These are phyloP conservation scores for Yamadazyma siamensis DNA, from an alignment of 1,139 yeast species.

Conservation along the genomic window DNA sequence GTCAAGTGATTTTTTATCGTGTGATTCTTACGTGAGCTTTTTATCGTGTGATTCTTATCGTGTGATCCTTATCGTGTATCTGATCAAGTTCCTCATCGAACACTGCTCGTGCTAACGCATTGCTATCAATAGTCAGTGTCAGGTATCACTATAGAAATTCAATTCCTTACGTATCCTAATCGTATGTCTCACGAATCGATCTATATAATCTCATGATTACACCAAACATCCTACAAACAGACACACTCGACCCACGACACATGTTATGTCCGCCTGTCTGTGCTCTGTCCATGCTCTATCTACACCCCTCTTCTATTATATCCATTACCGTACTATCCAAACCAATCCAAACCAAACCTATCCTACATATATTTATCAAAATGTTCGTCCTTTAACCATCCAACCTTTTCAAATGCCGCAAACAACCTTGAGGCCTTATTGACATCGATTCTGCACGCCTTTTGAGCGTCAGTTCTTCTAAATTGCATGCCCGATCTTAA, in stretches of 20 bases:
- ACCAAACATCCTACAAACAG: no score
- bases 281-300: background rate
- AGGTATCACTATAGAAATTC: no score
- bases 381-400: slow-evolving; percentile 84
- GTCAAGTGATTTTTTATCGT: no score
- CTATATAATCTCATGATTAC: no score
- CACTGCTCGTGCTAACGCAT: no score
- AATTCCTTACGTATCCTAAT: no score
- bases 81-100: no score
- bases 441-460: slow-evolving; percentile 95
- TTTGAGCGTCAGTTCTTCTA: slow-evolving; percentile 96
- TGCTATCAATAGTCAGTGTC: no score
- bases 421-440: slow-evolving; percentile 91
- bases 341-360: slow-evolving; percentile 7
- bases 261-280: background rate
- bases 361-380: slow-evolving; percentile 48
- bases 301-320: background rate
- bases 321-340: slow-evolving; percentile 1
- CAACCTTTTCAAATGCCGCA: slow-evolving; percentile 92
- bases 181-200: no score
- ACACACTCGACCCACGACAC: background rate
- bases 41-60: no score
- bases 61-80: no score
- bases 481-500: slow-evolving; percentile 74
- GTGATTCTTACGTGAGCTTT: no score